phyloP scores from a whole-genome alignment of 2,329 filamentous ascomycete species.

The Plectosphaerella cucumerina region DNA sequence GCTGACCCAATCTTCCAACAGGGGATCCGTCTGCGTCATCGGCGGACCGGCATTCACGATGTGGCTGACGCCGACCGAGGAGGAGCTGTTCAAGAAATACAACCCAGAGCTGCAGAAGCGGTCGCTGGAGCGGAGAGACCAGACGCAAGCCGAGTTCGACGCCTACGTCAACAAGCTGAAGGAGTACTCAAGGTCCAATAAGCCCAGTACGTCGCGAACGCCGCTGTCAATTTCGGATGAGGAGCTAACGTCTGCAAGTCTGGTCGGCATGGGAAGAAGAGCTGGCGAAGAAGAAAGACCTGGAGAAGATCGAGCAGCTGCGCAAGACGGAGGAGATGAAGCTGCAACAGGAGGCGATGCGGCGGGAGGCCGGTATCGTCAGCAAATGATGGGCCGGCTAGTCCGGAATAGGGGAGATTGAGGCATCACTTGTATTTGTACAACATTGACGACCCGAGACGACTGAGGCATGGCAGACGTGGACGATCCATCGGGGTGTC shows the following conservation, averaged over 20 bases:
- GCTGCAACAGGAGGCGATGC: conserved; percentile 42
- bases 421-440: too few species aligned
- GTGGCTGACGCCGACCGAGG: conserved; percentile 78
- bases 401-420: too few species aligned
- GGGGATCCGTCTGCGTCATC: conserved; percentile 66
- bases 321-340: conserved; percentile 36
- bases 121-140: conserved; percentile 73
- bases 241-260: conserved; percentile 27
- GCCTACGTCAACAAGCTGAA: conserved; percentile 81
- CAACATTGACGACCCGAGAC: too few species aligned
- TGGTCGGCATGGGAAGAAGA: conserved; percentile 49
- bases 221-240: not conserved
- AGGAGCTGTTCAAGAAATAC: conserved; percentile 88
- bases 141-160: conserved; percentile 81
- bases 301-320: conserved; percentile 26
- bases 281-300: conserved; percentile 35
- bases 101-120: conserved; percentile 91
- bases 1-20: conserved; percentile 31
- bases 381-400: not conserved
- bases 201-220: conserved; percentile 64
- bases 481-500: too few species aligned
- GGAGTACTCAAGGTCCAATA: conserved; percentile 85
- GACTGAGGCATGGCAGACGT: too few species aligned
- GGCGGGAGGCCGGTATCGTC: conserved; percentile 36
- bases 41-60: conserved; percentile 83